Percentiles rank a stretch among this genome's conserved stretches.
Conservation (phyloP, 1,139 yeast species). For the Fermentozyma sake region DNA sequence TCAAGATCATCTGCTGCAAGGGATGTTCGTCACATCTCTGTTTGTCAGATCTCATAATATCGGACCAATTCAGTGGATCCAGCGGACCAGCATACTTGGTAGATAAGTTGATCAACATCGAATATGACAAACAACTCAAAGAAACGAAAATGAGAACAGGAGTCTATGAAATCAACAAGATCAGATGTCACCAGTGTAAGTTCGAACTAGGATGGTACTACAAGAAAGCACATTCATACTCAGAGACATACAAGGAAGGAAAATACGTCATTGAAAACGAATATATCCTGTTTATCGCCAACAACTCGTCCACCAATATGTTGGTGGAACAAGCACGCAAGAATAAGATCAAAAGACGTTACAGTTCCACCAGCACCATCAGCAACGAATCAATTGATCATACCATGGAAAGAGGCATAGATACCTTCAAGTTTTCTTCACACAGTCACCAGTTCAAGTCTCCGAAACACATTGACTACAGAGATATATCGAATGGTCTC, state of each 20-base stretch:
- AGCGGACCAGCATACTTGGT: constrained; percentile 53
- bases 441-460: constrained; percentile 2
- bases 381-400: constrained; percentile 8
- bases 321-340: constrained; percentile 27
- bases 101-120: constrained; percentile 42
- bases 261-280: constrained; percentile 66
- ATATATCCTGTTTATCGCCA: constrained; percentile 14
- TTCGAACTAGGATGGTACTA: constrained; percentile 75
- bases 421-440: constrained; percentile 5
- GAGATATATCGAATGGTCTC: constrained; percentile 15
- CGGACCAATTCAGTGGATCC: constrained; percentile 49
- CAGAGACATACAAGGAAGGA: constrained; percentile 73
- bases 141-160: constrained; percentile 67
- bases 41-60: constrained; percentile 39
- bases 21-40: constrained; percentile 54
- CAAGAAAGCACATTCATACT: constrained; percentile 48
- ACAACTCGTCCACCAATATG: constrained; percentile 13
- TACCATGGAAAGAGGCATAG: constrained; percentile 6
- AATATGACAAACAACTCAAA: constrained; percentile 25
- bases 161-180: constrained; percentile 56
- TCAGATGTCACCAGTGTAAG: constrained; percentile 64
- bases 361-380: constrained; percentile 9
- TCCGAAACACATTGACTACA: constrained; percentile 6
- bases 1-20: constrained; percentile 45
- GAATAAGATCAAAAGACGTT: constrained; percentile 23